Percentiles rank a stretch among this genome's conserved stretches.
phyloP scores from a whole-genome alignment of 1,139 yeast species.

The Taphrina wiesneri region DNA sequence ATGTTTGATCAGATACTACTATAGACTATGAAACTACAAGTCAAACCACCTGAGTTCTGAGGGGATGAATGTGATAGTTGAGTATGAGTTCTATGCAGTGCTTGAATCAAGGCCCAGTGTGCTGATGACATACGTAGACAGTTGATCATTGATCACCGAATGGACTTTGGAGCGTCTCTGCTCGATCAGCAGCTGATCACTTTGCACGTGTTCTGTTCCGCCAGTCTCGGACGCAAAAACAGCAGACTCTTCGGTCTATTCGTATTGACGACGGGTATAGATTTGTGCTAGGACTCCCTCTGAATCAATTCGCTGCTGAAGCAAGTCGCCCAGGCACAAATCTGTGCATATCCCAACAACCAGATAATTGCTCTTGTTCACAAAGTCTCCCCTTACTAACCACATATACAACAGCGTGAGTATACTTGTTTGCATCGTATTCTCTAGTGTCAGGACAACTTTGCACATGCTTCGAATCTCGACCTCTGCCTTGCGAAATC shows the following conservation, averaged over 20 bases:
- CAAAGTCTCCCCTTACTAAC: conserved; percentile 9
- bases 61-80: too few relatives aligned
- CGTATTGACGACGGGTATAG: neutral
- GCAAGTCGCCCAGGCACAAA: conserved; percentile 6
- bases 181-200: neutral
- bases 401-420: conserved; percentile 6
- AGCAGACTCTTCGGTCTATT: neutral
- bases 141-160: too few relatives aligned
- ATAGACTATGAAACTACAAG: too few relatives aligned
- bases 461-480: neutral
- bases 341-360: neutral
- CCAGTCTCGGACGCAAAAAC: conserved; percentile 6
- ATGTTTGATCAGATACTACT: too few relatives aligned
- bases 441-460: neutral
- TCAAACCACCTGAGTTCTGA: too few relatives aligned
- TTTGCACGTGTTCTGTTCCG: neutral
- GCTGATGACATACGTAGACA: too few relatives aligned
- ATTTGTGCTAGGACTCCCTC: neutral
- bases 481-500: neutral
- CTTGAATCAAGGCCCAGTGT: too few relatives aligned
- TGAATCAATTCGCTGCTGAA: neutral
- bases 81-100: too few relatives aligned
- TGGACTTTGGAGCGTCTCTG: too few relatives aligned
- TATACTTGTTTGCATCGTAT: neutral
- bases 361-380: neutral